Evolutionary conservation across 1,284 basidiomycete genomes (phyloP).

Genomic region (Phaffia rhodozyma): DNA sequence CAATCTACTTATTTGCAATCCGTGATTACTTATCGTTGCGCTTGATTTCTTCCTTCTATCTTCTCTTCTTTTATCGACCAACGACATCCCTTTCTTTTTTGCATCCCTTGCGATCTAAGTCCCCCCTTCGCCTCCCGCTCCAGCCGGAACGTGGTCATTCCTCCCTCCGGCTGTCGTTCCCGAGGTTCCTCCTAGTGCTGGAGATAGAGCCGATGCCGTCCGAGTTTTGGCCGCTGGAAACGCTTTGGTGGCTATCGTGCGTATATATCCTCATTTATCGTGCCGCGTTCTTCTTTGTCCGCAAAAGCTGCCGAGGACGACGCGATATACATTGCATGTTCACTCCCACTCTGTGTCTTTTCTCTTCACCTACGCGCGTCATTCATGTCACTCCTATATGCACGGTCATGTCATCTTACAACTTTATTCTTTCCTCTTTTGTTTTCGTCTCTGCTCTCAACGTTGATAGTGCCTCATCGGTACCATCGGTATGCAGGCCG

Average conservation of each 20-base stretch:
- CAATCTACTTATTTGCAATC: background rate
- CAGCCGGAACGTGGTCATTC: slow-evolving; percentile 30
- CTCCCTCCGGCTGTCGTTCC: slow-evolving; percentile 44
- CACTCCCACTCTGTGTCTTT: background rate
- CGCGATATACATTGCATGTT: background rate
- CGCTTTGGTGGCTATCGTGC: slow-evolving; percentile 60
- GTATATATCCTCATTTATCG: slow-evolving; percentile 21
- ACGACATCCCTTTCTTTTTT: background rate
- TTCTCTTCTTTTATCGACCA: background rate
- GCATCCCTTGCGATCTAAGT: slow-evolving; percentile 19
- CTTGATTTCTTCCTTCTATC: background rate
- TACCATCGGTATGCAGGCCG: slow-evolving; percentile 48
- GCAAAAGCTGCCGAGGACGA: background rate
- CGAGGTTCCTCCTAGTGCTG: slow-evolving; percentile 46
- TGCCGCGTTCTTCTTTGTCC: background rate
- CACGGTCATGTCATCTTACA: background rate
- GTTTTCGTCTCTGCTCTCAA: slow-evolving; percentile 14
- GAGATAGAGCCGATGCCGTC: slow-evolving; percentile 61
- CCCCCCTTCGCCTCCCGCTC: slow-evolving; percentile 25
- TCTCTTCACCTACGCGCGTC: no score
- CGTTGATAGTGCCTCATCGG: slow-evolving; percentile 28
- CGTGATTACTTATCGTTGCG: background rate
- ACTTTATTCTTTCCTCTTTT: background rate
- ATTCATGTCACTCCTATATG: background rate
- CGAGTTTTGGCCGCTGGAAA: slow-evolving; percentile 70